Evolutionary conservation across 2,329 filamentous ascomycete species (phyloP).

Genomic region (Fusarium tricinctum): DNA sequence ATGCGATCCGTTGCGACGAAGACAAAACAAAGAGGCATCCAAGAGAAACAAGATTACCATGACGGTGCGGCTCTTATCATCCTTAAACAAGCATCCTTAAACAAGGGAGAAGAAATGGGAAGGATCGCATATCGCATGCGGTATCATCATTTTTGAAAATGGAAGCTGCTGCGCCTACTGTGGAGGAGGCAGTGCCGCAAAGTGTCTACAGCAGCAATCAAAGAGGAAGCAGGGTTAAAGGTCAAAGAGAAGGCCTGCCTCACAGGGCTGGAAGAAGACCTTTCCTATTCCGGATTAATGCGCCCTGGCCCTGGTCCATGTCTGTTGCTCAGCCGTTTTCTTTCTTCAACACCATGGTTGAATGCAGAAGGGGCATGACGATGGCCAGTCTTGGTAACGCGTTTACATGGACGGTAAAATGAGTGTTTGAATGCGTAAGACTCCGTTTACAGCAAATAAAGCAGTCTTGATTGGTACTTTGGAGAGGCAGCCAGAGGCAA

Average conservation of each 20-base stretch:
- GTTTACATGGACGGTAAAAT: background rate
- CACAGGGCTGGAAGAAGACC: conserved; percentile 36
- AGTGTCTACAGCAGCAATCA: conserved; percentile 1
- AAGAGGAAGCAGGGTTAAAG: background rate
- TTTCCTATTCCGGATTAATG: conserved; percentile 23
- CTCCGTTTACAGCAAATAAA: background rate
- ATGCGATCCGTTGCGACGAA: background rate
- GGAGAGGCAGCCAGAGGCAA: conserved; percentile 40
- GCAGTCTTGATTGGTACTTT: conserved; percentile 1
- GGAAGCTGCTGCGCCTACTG: conserved; percentile 28
- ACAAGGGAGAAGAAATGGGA: background rate
- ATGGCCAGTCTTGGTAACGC: background rate
- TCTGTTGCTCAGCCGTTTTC: conserved; percentile 12
- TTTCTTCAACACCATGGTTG: conserved; percentile 17
- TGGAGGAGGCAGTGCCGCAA: conserved; percentile 33
- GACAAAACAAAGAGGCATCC: conserved; percentile 35
- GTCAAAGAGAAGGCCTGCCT: conserved; percentile 31
- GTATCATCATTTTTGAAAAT: conserved; percentile 12
- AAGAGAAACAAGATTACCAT: background rate
- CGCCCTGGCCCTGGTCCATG: background rate
- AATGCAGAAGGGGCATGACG: background rate
- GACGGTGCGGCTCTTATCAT: conserved; percentile 5
- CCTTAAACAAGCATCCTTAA: background rate
- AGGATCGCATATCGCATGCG: conserved; percentile 9
- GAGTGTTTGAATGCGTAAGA: background rate